Conservation (phyloP, 768 basidiomycete species). For the Lactarius pseudohatsudake region DNA sequence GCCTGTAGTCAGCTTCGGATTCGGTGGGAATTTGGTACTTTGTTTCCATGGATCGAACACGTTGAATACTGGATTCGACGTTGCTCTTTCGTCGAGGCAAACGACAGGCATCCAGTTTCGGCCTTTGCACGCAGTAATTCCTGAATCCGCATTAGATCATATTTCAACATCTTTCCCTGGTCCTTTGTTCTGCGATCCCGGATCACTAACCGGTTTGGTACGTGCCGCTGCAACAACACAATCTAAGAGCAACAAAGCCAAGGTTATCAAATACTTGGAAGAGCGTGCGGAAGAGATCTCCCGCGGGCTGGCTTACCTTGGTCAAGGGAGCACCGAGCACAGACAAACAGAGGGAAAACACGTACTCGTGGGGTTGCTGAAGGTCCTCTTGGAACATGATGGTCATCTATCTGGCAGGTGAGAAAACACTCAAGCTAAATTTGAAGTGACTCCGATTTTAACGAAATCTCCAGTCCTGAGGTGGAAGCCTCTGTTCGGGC, state of each 20-base stretch:
- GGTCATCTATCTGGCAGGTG: slow-evolving; percentile 86
- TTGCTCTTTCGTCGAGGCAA: slow-evolving; percentile 68
- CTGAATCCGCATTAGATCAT: slow-evolving; percentile 58
- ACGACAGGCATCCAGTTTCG: slow-evolving; percentile 70
- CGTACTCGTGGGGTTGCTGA: slow-evolving; percentile 69
- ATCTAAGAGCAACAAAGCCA: slow-evolving; percentile 79
- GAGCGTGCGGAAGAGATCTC: slow-evolving; percentile 75
- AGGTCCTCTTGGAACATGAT: slow-evolving; percentile 84
- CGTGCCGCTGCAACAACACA: slow-evolving; percentile 57
- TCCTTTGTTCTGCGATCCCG: slow-evolving; percentile 78
- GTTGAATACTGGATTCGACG: slow-evolving; percentile 72
- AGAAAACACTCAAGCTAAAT: slow-evolving; percentile 33
- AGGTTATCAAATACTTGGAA: slow-evolving; percentile 74
- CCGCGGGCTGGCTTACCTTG: slow-evolving; percentile 71
- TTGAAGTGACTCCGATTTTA: slow-evolving; percentile 7
- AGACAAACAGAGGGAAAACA: slow-evolving; percentile 74
- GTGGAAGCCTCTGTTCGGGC: slow-evolving; percentile 73
- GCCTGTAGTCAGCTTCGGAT: slow-evolving; percentile 87
- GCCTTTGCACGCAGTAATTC: slow-evolving; percentile 64
- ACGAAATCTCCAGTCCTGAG: slow-evolving; percentile 45
- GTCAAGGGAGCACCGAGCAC: slow-evolving; percentile 49
- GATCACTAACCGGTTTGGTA: slow-evolving; percentile 64
- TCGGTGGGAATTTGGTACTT: slow-evolving; percentile 87
- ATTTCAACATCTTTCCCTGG: slow-evolving; percentile 74
- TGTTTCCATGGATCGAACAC: slow-evolving; percentile 78